Evolutionary conservation across 2,329 filamentous ascomycete genomes (phyloP), one percentile per base, ranked within the genome.

Genomic region (Akanthomyces uredinophilus): DNA sequence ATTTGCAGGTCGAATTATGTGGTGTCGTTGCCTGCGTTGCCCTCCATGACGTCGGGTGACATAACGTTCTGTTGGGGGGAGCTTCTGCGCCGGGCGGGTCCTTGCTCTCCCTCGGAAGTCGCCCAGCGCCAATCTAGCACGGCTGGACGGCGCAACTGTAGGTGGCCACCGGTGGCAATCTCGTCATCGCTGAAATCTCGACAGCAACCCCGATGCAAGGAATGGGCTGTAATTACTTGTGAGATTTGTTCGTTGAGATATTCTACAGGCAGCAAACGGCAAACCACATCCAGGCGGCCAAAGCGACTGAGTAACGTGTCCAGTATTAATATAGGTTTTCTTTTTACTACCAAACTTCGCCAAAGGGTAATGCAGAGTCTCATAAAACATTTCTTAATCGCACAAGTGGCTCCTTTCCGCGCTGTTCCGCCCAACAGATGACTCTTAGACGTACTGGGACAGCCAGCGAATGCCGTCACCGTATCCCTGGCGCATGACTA

Each of bases 401-500:
- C 64, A 66, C 64, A 67, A 64, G 61, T 49, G 37, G 43, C 65
- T 64, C 62, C 60, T 52, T 60, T 50, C 60, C 43, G 43, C 16
- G 7, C 49, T 18, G 18, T 14, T 39, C 27, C 49, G 39, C 18
- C 49, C n/a, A 29, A 29, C 6, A 35, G 4, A 35, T 16, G 5
- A 10, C n/a, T 27, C 24, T 81, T 89, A 96, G 74, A 96, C 91
- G 73, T 96, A 96, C 83, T 96, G 92, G 62, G 91, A 91, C 78
- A 96, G 78, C 92, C 92, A 96, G 80, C 91, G 87, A 78, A 96
- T 94, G 70, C 85, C 92, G 70, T 96, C 92, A 60, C 91, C 91
- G 76, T 96, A 96, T 68, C 90, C 95, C 83, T 98, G 94, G 77
- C 94, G 87, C 92, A 97, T 96, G 66, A 98, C 94, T 69, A 98